phyloP scores from a whole-genome alignment of 2,329 filamentous ascomycete genomes.

The Aspergillus tanneri region DNA sequence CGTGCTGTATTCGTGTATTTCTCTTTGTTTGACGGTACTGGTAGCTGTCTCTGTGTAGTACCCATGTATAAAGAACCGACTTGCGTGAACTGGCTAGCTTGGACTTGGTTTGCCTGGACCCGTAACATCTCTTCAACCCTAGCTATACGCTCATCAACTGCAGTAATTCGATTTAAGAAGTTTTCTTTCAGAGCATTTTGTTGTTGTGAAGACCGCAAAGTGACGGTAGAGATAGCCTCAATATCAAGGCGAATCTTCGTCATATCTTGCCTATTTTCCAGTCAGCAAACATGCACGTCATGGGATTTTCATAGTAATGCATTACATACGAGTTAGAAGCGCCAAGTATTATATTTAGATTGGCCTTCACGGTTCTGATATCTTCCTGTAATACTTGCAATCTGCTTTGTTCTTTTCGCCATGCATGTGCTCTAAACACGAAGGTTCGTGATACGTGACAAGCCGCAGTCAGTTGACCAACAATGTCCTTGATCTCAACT shows the following conservation, averaged over 20 bases:
- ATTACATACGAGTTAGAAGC: conserved; percentile 6
- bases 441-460: background rate
- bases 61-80: conserved; percentile 1
- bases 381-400: conserved; percentile 2
- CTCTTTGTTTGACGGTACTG: background rate
- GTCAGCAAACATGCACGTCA: no score
- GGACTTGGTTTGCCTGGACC: background rate
- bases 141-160: conserved; percentile 3
- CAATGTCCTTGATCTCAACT: background rate
- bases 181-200: background rate
- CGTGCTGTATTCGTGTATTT: background rate
- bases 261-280: no score
- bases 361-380: conserved; percentile 5
- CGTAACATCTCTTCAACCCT: conserved; percentile 5
- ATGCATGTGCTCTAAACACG: conserved; percentile 1
- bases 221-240: background rate
- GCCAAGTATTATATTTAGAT: conserved; percentile 5
- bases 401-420: conserved; percentile 1
- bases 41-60: background rate
- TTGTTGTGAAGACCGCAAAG: background rate
- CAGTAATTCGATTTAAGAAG: background rate
- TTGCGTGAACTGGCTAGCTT: conserved; percentile 1
- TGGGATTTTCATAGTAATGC: background rate
- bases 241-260: conserved; percentile 4
- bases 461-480: background rate